Percentiles rank a stretch among this genome's conserved stretches.
Conservation (phyloP, 768 basidiomycete species). For the Russula foetens region DNA sequence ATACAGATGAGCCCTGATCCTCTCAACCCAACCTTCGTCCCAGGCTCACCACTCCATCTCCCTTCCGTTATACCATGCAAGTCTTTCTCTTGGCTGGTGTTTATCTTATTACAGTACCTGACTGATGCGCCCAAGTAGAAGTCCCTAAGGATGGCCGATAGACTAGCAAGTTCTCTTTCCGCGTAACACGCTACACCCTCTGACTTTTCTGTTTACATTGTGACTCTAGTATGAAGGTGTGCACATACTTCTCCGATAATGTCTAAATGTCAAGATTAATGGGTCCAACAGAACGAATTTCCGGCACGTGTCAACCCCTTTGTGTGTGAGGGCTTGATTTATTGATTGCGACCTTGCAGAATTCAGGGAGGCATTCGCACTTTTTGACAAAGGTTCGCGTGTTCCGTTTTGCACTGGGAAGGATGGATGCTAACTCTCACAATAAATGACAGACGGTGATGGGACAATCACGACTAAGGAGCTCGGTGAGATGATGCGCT, state of each 20-base stretch:
- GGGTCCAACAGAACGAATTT: slow-evolving; percentile 69
- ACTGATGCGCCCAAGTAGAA: slow-evolving; percentile 2
- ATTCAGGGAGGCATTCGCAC: slow-evolving; percentile 98
- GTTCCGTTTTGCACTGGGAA: not conserved
- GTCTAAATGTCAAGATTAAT: not conserved
- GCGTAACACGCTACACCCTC: not conserved
- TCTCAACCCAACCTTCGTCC: not conserved
- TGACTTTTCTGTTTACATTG: not conserved
- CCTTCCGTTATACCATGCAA: not conserved
- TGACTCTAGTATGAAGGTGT: slow-evolving; percentile 49
- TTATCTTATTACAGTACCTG: not conserved
- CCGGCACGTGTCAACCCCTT: slow-evolving; percentile 48
- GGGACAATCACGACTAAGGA: slow-evolving; percentile 88
- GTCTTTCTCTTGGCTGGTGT: not conserved
- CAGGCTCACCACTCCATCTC: not conserved
- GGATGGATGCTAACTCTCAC: not conserved
- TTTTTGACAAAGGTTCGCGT: slow-evolving; percentile 86
- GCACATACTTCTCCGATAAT: slow-evolving; percentile 17
- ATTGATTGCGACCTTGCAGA: slow-evolving; percentile 38
- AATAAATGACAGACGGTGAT: slow-evolving; percentile 59
- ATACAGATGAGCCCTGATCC: no score
- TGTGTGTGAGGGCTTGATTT: not conserved
- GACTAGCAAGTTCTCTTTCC: slow-evolving; percentile 36
- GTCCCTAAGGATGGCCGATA: slow-evolving; percentile 39
- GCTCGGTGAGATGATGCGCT: slow-evolving; percentile 91